Conservation (phyloP, 768 basidiomycete species). For the Pulveroboletus ravenelii region DNA sequence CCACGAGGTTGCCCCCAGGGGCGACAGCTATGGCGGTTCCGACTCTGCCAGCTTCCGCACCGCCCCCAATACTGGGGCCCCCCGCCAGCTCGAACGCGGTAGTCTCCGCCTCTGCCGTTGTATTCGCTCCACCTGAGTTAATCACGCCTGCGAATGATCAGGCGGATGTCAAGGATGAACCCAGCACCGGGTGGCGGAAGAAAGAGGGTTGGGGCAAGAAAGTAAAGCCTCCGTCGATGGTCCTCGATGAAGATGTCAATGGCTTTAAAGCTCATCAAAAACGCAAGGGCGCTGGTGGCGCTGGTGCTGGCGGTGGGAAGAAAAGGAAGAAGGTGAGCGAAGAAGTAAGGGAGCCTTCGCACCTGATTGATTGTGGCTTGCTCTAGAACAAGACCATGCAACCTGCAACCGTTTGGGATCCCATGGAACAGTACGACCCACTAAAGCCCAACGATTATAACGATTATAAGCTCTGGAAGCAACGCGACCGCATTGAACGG, state of each 20-base stretch:
- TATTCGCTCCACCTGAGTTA: constrained; percentile 66
- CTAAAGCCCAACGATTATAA: constrained; percentile 83
- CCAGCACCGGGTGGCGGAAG: constrained; percentile 35
- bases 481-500: constrained; percentile 68
- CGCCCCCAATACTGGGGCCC: constrained; percentile 30
- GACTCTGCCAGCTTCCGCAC: constrained; percentile 35
- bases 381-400: constrained; percentile 58
- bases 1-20: constrained; percentile 39
- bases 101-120: constrained; percentile 56
- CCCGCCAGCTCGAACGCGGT: constrained; percentile 24
- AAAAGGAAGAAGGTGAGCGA: constrained; percentile 57
- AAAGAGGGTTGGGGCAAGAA: constrained; percentile 79
- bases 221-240: constrained; percentile 86
- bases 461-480: constrained; percentile 80
- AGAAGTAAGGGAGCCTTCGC: not conserved
- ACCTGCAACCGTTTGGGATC: constrained; percentile 64
- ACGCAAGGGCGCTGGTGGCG: constrained; percentile 44
- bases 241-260: constrained; percentile 84
- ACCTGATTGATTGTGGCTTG: not conserved
- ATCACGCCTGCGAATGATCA: constrained; percentile 30
- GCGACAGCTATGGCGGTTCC: constrained; percentile 47
- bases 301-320: constrained; percentile 40
- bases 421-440: constrained; percentile 74
- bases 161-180: constrained; percentile 23
- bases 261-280: constrained; percentile 66